phyloP scores from a whole-genome alignment of 2,329 filamentous ascomycete genomes.

The Botrytis tulipae region DNA sequence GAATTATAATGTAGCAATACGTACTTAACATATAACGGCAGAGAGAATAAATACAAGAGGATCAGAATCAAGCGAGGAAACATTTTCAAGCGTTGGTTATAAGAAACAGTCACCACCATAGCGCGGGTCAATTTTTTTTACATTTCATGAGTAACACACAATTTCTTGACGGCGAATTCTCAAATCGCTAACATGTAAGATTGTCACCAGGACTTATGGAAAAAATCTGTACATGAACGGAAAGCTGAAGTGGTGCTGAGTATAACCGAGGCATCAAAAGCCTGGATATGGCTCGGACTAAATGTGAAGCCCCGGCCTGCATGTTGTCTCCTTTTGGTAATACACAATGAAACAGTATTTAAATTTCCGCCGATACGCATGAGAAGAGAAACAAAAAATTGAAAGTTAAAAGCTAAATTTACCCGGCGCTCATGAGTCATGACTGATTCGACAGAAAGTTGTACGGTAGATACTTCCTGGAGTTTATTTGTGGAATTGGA shows the following conservation, averaged over 20 bases:
- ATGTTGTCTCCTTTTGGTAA: too few species aligned
- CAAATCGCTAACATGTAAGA: not conserved
- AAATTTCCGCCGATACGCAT: too few species aligned
- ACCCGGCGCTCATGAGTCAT: not conserved
- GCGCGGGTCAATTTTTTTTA: not conserved
- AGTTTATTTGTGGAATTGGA: not conserved
- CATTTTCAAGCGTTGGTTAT: not conserved
- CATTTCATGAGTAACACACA: not conserved
- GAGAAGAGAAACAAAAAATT: not conserved
- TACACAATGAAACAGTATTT: too few species aligned
- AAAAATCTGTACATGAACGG: not conserved
- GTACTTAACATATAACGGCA: not conserved
- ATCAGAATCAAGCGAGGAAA: not conserved
- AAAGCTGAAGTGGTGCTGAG: not conserved
- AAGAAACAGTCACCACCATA: not conserved
- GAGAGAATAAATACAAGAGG: not conserved
- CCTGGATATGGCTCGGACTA: not conserved
- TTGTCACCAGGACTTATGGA: too few species aligned
- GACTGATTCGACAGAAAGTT: not conserved
- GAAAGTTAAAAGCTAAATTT: rapidly evolving
- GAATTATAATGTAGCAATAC: not conserved
- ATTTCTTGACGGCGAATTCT: not conserved
- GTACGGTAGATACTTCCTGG: not conserved
- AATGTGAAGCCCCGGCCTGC: not conserved
- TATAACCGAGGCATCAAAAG: not conserved